Evolutionary conservation across 768 basidiomycete species (phyloP), one percentile per base, ranked within the genome.

Genomic region (Phylloporus sp.): DNA sequence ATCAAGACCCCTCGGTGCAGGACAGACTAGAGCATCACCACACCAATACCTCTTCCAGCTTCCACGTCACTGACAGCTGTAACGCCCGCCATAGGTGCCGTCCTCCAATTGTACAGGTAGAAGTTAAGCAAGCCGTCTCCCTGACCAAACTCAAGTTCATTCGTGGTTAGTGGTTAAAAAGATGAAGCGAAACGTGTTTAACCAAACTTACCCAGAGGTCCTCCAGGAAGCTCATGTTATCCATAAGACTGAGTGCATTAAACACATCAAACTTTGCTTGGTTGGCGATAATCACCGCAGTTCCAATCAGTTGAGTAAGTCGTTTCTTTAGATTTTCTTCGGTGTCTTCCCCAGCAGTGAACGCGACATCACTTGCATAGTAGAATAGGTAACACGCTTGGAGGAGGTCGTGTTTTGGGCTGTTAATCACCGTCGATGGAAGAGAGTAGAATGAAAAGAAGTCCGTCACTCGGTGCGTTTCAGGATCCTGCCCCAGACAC

Each of bases 361-460:
- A 83, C 3, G 82, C 87, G 5, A 72, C 75, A 41, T 87, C 84
- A 7, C 87, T 85, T 17, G 91, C 96, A 60, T 98, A 98, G 69
- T 97, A 98, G 67, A 81, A 98, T 20, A 97, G 74, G 68, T 98
- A 99, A 10, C 91, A 95, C 1, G 94, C 95, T 55, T 99, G 84
- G 32, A 99, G 78, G 23, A 80, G 58, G 17, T 77, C 73, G 61
- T 92, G 69, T 54, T 83, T 87, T n/a, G 73, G 51, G 55, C 80
- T 81, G 42, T 80, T 77, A 62, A 98, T 90, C 50, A 98, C 82
- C 2, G 91, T 88, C 5, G 95, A 98, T 1, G 96, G 95, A 20
- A 99, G 80, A 13, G 89, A 89, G 66, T 96, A 99, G 73, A 98
- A 95, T 9, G 95, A 94, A 69, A 97, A 86, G 61, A 94, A 88